Base-by-base conservation (phyloP, 2,329 filamentous ascomycete genomes). In the Berkeleyomyces rouxiae region DNA sequence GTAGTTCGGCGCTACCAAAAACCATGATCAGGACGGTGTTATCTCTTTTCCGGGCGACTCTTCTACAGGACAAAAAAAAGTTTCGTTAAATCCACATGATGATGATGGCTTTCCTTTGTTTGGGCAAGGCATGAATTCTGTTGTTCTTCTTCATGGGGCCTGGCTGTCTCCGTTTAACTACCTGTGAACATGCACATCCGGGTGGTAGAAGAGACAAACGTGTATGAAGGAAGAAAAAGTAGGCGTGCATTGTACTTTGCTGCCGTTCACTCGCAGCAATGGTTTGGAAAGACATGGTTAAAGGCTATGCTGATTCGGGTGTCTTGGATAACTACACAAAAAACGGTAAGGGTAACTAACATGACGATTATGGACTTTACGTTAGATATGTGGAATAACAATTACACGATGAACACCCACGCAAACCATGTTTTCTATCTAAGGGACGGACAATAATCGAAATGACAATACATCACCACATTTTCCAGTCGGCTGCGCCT, bases 1-100 rank as follows among this genome's bases (percentile, higher is more conserved):
- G 79, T 82, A 81, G 79, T 78, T 72, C 70, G 70, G 72, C 71
- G 74, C 74, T 76, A 75, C 74, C 70, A 47, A 73, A 23, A 72
- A 70, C 70, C 60, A 62, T 65, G 68, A 63, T 49, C 49, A 58
- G 59, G 64, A 66, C 61, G 60, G 62, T 64, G 53, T 61, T 61
- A 59, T 65, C 67, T 66, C 63, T 67, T 67, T 66, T 68, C 68
- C 68, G 57, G 61, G 57, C 58, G 57, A 63, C 59, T 65, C 49
- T 55, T 55, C 58, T 63, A 62, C 63, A 63, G 62, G 64, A 65
- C 63, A 66, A 66, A 66, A 66, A 66, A 63, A 66, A 63, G 59
- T 63, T 61, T 63, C 49, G 61, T 63, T 63, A 64, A 64, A 64
- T 64, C 59, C 62, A 64, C 55, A 33, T 61, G 43, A 47, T 43